phyloP scores from a whole-genome alignment of 2,329 filamentous ascomycete genomes.

The Fusarium bulbicola region DNA sequence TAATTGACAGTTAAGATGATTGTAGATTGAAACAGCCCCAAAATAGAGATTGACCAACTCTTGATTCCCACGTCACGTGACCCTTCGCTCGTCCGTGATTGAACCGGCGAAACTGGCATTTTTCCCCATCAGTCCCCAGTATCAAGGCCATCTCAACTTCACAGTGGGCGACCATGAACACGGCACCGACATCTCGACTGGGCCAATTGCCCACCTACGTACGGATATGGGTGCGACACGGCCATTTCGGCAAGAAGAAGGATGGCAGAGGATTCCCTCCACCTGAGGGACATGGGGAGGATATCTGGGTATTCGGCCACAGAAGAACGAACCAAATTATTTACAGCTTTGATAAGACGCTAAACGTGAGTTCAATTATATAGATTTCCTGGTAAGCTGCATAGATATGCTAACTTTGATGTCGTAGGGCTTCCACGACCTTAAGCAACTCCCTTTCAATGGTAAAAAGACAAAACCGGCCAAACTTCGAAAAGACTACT shows the following conservation, averaged over 20 bases:
- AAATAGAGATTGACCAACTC: neutral
- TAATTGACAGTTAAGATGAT: neutral
- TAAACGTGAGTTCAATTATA: conserved; percentile 54
- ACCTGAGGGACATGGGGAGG: conserved; percentile 61
- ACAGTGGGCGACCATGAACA: conserved; percentile 49
- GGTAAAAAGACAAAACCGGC: conserved; percentile 73
- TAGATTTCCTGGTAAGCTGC: neutral
- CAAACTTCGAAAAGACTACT: conserved; percentile 73
- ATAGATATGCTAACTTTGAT: neutral
- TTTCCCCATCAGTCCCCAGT: conserved; percentile 32
- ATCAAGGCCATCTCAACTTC: conserved; percentile 32
- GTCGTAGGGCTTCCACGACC: conserved; percentile 52
- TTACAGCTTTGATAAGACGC: conserved; percentile 58
- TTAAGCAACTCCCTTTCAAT: conserved; percentile 70
- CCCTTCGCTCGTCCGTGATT: conserved; percentile 22
- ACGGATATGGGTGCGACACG: conserved; percentile 54
- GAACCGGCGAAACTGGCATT: conserved; percentile 24
- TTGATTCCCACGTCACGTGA: conserved; percentile 31
- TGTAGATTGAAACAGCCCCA: neutral
- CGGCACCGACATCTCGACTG: conserved; percentile 47
- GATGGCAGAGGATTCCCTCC: conserved; percentile 39
- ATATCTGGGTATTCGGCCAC: conserved; percentile 66
- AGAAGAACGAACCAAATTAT: conserved; percentile 60
- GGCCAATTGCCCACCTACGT: conserved; percentile 55
- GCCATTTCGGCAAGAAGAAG: conserved; percentile 39